Conservation (phyloP, 192 early-diverging fungal genomes). For the Coemansia sp. region DNA sequence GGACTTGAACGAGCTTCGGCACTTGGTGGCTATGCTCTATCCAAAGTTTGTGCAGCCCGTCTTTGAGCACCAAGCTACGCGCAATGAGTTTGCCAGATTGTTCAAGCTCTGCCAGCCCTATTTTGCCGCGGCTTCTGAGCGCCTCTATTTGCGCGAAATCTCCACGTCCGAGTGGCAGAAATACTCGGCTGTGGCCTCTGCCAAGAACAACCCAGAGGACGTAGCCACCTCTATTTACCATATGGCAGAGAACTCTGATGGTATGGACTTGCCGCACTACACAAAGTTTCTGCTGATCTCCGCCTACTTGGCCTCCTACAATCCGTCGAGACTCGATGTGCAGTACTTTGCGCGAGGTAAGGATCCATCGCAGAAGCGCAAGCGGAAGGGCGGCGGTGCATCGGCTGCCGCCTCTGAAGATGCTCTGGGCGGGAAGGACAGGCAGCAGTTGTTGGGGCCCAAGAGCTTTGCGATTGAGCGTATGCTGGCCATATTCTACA, state of each 20-base stretch:
- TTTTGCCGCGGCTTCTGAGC: constrained; percentile 78
- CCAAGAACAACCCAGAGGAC: constrained; percentile 44
- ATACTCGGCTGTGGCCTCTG: constrained; percentile 35
- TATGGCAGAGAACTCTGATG: constrained; percentile 44
- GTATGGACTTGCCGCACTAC: constrained; percentile 79
- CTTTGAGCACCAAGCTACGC: constrained; percentile 61
- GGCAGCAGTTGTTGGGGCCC: constrained; percentile 89
- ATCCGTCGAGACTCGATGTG: constrained; percentile 80
- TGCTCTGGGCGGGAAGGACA: constrained; percentile 50
- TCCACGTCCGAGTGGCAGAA: constrained; percentile 80
- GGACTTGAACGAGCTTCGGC: constrained; percentile 84
- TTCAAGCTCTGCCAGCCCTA: constrained; percentile 76
- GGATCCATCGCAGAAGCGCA: constrained; percentile 32
- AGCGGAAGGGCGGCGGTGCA: constrained; percentile 35
- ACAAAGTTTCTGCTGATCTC: constrained; percentile 90
- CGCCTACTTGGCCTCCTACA: constrained; percentile 90
- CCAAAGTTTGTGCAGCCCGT: constrained; percentile 89
- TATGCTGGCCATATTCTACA: constrained; percentile 96
- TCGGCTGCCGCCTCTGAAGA: constrained; percentile 53
- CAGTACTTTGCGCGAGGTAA: constrained; percentile 75
- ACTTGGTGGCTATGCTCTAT: constrained; percentile 77
- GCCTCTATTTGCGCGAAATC: constrained; percentile 88
- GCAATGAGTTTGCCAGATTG: constrained; percentile 68
- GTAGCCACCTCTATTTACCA: constrained; percentile 43
- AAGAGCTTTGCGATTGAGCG: constrained; percentile 93